Conservation (phyloP, 345 rosid genomes). For the Populus pruinosa region DNA sequence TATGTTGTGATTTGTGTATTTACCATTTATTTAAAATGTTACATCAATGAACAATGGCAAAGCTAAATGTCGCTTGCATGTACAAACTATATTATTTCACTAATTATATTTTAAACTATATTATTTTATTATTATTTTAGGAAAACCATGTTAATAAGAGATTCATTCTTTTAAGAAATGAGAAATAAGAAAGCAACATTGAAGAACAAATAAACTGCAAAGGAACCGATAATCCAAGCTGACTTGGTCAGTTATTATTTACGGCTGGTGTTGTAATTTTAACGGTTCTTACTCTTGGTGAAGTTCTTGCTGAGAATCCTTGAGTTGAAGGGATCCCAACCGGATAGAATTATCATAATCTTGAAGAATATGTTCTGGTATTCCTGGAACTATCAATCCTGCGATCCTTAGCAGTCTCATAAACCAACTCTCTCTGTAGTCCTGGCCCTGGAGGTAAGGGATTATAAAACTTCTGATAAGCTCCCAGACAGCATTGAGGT, state of each 20-base stretch:
- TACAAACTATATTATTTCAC: no score
- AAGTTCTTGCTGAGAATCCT: not conserved
- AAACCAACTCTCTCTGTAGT: slow-evolving; percentile 53
- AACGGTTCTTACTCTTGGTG: slow-evolving; percentile 2
- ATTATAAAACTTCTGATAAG: slow-evolving; percentile 41
- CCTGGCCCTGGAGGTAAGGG: slow-evolving; percentile 37
- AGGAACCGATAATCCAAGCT: no score
- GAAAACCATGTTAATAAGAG: no score
- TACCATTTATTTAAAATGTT: no score
- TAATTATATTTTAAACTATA: no score
- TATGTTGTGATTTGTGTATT: fast-evolving
- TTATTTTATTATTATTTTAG: no score
- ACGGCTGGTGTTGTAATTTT: no score
- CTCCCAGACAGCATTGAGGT: slow-evolving; percentile 41
- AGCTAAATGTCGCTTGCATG: no score
- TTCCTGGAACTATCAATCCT: slow-evolving; percentile 52
- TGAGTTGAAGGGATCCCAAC: slow-evolving; percentile 30
- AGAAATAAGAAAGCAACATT: no score
- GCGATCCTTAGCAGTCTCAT: slow-evolving; percentile 35
- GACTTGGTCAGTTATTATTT: not conserved
- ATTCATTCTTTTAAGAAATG: no score
- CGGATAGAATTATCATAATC: slow-evolving; percentile 54
- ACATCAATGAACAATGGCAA: no score
- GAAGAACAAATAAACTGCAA: no score
- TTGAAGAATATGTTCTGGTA: slow-evolving; percentile 52